A percentile compares a stretch with the other conserved stretches of the same genome.
Conservation (phyloP, 495 filamentous ascomycete species). For the Aspergillus wentii region DNA sequence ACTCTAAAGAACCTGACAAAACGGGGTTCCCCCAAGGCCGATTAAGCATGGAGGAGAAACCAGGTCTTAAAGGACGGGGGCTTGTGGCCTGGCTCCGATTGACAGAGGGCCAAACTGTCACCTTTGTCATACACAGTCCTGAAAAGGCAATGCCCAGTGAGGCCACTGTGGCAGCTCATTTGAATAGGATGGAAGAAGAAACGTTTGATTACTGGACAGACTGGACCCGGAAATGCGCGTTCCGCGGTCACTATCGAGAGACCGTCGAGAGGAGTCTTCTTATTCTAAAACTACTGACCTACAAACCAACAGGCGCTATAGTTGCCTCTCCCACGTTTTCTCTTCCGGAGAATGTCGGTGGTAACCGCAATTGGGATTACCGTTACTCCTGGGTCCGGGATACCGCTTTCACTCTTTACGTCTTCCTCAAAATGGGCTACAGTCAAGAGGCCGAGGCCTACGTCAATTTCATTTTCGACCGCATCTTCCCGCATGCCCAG, state of each 20-base stretch:
- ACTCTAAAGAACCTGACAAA: conserved; percentile 48
- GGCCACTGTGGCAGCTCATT: conserved; percentile 45
- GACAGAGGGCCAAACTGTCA: conserved; percentile 60
- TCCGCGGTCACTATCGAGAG: conserved; percentile 66
- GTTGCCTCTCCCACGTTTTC: conserved; percentile 58
- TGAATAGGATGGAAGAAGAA: conserved; percentile 57
- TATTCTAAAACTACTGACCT: conserved; percentile 68
- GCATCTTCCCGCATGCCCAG: conserved; percentile 42
- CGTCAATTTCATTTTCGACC: conserved; percentile 68
- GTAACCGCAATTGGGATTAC: conserved; percentile 73
- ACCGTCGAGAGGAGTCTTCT: conserved; percentile 62
- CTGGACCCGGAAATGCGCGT: conserved; percentile 64
- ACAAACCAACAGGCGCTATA: conserved; percentile 55
- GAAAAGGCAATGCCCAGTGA: conserved; percentile 36
- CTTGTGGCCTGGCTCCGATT: conserved; percentile 53
- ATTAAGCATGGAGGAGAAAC: conserved; percentile 47
- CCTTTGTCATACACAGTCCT: conserved; percentile 55
- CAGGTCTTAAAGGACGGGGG: conserved; percentile 52
- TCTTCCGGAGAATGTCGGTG: conserved; percentile 67
- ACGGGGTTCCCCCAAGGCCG: conserved; percentile 38
- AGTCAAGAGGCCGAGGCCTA: conserved; percentile 69
- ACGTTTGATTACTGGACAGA: conserved; percentile 65
- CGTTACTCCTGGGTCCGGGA: conserved; percentile 72
- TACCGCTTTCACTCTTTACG: conserved; percentile 70
- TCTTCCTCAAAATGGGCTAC: conserved; percentile 68